Evolutionary conservation across 305 asterid genomes (phyloP), one percentile per base, ranked within the genome.

Genomic region (Stenogyne calaminthoides): DNA sequence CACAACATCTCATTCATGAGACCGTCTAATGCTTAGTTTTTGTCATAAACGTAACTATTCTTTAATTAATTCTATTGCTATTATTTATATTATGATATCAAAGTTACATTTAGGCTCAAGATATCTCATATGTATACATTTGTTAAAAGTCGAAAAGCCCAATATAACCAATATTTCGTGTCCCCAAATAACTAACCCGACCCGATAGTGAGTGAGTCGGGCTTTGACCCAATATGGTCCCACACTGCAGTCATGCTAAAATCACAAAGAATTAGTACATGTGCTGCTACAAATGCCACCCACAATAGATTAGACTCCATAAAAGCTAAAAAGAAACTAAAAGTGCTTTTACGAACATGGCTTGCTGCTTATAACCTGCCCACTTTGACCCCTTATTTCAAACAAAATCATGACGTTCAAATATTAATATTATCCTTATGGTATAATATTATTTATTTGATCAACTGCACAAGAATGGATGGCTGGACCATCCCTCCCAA

Each of bases 311-410:
- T 73, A 36, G 39, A 29, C 46, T 29, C 64, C 63, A 34, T 56
- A 59, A 67, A 72, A 55, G 66, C 10, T 52, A 44, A 69, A 57
- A 63, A 18, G 49, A 52, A 60, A 61, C n/a, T 15, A 60, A 73
- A 73, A 51, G 15, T 40, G 66, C 75, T 76, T 73, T 75, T 69
- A 75, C 34, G 73, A 83, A 80, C 87, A 80, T 83, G 87, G 84
- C 62, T 64, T 75, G 82, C 77, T 74, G 61, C 57, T 22, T 14
- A 59, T 60, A 71, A 49, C 44, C 71, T 63, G 46, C 64, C 75
- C 79, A 72, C 2, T 1, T 40, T 57, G 40, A 55, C 77, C 69
- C 75, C 79, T 73, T 15, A 51, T 34, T 18, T 32, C 54, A 51
- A 77, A 77, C 80, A 71, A 69, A 75, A 83, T 83, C 81, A 83